A percentile compares a stretch with the other conserved stretches of the same genome.
phyloP scores from a whole-genome alignment of 257 asterid species.

The Buddleja alternifolia region DNA sequence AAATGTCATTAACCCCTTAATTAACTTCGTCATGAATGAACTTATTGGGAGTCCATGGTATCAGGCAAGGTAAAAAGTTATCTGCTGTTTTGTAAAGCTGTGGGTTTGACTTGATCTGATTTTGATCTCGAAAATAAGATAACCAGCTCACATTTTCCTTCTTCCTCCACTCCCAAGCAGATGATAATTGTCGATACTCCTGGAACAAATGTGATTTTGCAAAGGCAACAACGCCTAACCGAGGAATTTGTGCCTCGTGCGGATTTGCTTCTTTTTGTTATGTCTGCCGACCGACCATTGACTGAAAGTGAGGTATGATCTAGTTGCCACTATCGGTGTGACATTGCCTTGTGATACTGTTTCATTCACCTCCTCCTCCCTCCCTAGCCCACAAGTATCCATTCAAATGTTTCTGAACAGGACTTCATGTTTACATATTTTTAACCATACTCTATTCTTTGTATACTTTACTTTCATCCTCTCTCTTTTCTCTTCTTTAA shows the following conservation, averaged over 20 bases:
- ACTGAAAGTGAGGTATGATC: slow-evolving; percentile 95
- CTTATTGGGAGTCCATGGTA: slow-evolving; percentile 14
- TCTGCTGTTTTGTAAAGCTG: slow-evolving; percentile 5
- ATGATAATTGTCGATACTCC: slow-evolving; percentile 98
- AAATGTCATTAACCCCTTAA: not conserved
- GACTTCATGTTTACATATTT: not conserved
- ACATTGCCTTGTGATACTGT: slow-evolving; percentile 11
- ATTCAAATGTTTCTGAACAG: not conserved
- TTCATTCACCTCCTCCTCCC: not conserved
- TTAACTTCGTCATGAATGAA: slow-evolving; percentile 8
- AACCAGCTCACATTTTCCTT: slow-evolving; percentile 22
- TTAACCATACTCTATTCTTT: not conserved
- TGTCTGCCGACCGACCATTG: slow-evolving; percentile 97
- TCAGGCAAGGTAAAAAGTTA: not conserved
- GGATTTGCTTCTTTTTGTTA: slow-evolving; percentile 86
- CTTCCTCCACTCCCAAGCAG: slow-evolving; percentile 49
- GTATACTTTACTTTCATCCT: not conserved
- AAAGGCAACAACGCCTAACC: slow-evolving; percentile 95
- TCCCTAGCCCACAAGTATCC: no score
- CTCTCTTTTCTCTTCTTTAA: slow-evolving; percentile 24
- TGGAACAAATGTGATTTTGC: slow-evolving; percentile 99
- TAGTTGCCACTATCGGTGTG: slow-evolving; percentile 26
- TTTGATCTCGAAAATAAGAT: slow-evolving; percentile 5
- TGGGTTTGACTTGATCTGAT: slow-evolving; percentile 14
- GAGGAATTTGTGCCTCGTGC: slow-evolving; percentile 99